These are phyloP conservation scores for Suaeda aralocaspica DNA, from an alignment of 148 eudicot genomes.

Conservation along the genomic window DNA sequence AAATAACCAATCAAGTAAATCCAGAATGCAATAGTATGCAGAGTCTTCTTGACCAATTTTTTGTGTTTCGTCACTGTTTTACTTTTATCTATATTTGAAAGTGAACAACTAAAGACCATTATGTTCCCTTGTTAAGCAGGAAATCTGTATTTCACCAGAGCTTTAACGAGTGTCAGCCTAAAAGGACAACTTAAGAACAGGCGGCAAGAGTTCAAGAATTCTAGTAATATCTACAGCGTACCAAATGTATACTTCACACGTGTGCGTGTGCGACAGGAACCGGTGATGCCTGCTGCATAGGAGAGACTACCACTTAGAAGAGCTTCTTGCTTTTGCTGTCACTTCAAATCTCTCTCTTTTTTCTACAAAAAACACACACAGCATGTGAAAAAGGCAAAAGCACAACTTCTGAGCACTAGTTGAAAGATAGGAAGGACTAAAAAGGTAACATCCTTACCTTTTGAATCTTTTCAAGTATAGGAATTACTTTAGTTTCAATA, in stretches of 20 bases:
- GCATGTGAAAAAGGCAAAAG: conserved; percentile 1
- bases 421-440: background rate
- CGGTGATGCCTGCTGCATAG: conserved; percentile 37
- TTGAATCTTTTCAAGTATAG: conserved; percentile 59
- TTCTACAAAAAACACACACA: conserved; percentile 40
- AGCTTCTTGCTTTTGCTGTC: conserved; percentile 39
- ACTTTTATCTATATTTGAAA: too few species aligned
- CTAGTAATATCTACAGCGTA: conserved; percentile 32
- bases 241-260: conserved; percentile 78
- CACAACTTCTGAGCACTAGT: background rate
- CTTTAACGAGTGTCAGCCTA: conserved; percentile 9
- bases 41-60: background rate
- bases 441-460: conserved; percentile 40
- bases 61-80: too few species aligned
- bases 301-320: conserved; percentile 31
- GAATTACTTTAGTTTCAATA: conserved; percentile 66
- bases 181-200: background rate
- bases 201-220: background rate
- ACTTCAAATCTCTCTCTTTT: conserved; percentile 53
- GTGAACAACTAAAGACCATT: background rate
- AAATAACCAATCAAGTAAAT: background rate
- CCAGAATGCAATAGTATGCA: background rate
- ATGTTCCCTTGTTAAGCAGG: too few species aligned
- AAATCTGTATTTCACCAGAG: background rate
- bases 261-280: conserved; percentile 62